Evolutionary conservation across 2,329 filamentous ascomycete genomes (phyloP).

Genomic region (Dactylellina leptospora): DNA sequence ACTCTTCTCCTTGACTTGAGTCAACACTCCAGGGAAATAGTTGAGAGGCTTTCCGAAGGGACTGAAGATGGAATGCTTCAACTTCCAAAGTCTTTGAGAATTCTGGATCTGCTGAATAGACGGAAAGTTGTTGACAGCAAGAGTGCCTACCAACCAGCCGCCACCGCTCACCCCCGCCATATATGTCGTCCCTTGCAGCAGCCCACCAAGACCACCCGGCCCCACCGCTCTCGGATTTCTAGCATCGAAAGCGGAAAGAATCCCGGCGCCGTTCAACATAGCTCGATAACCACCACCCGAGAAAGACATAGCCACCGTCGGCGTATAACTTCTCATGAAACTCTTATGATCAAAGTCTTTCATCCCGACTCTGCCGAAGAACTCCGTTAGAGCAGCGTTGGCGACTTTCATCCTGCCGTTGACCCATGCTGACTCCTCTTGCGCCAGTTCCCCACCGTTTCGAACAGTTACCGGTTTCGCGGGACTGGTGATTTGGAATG

Average conservation of each 20-base stretch:
- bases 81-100: slow-evolving; percentile 67
- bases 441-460: slow-evolving; percentile 16
- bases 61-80: slow-evolving; percentile 70
- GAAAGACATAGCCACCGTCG: slow-evolving; percentile 78
- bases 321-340: slow-evolving; percentile 75
- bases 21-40: slow-evolving; percentile 71
- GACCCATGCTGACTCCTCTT: slow-evolving; percentile 78
- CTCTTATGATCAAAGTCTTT: slow-evolving; percentile 76
- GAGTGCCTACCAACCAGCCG: slow-evolving; percentile 82
- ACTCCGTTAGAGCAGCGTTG: slow-evolving; percentile 75
- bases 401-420: slow-evolving; percentile 75
- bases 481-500: slow-evolving; percentile 36
- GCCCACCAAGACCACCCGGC: slow-evolving; percentile 76
- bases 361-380: slow-evolving; percentile 77
- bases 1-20: slow-evolving; percentile 69
- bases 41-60: slow-evolving; percentile 62
- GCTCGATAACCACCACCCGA: slow-evolving; percentile 88
- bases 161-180: slow-evolving; percentile 82
- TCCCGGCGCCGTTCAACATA: slow-evolving; percentile 83
- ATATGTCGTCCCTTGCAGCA: slow-evolving; percentile 84
- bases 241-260: slow-evolving; percentile 79
- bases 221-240: slow-evolving; percentile 71
- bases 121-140: slow-evolving; percentile 71
- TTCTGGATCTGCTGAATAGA: slow-evolving; percentile 28
- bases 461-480: slow-evolving; percentile 10